Conservation (phyloP, 441 rosid genomes). For the Melastoma candidum region DNA sequence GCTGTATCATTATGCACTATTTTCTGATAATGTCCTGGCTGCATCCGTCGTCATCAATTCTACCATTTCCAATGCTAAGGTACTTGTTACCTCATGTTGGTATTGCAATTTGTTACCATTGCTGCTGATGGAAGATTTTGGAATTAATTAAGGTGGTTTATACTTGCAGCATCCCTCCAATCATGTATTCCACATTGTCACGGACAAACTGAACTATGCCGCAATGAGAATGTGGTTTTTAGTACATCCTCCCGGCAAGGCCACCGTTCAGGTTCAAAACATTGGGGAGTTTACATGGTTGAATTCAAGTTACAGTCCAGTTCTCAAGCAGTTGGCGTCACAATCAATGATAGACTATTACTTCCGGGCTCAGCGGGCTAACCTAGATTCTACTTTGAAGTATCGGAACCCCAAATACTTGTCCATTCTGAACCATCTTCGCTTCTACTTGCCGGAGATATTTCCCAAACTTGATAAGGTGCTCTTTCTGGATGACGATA, state of each 20-base stretch:
- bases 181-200: conserved; percentile 62
- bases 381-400: conserved; percentile 79
- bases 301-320: conserved; percentile 92
- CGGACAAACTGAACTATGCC: conserved; percentile 62
- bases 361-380: conserved; percentile 68
- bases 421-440: conserved; percentile 90
- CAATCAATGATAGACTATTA: conserved; percentile 84
- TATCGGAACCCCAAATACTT: conserved; percentile 91
- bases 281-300: conserved; percentile 79
- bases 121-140: background rate
- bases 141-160: too few species aligned
- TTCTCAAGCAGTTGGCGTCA: conserved; percentile 83
- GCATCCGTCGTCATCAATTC: conserved; percentile 81
- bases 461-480: conserved; percentile 87
- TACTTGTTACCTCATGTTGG: conserved; percentile 15
- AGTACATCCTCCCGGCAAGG: conserved; percentile 41
- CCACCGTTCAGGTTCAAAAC: conserved; percentile 60
- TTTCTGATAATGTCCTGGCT: conserved; percentile 81
- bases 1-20: conserved; percentile 78
- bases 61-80: conserved; percentile 65
- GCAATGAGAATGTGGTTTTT: conserved; percentile 86
- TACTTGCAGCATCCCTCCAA: conserved; percentile 45
- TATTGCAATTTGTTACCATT: conserved; percentile 2
- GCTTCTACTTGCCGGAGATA: conserved; percentile 93
- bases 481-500: conserved; percentile 88